Conservation (phyloP, 1,284 basidiomycete genomes). For the Hypsizygus ulmarius region DNA sequence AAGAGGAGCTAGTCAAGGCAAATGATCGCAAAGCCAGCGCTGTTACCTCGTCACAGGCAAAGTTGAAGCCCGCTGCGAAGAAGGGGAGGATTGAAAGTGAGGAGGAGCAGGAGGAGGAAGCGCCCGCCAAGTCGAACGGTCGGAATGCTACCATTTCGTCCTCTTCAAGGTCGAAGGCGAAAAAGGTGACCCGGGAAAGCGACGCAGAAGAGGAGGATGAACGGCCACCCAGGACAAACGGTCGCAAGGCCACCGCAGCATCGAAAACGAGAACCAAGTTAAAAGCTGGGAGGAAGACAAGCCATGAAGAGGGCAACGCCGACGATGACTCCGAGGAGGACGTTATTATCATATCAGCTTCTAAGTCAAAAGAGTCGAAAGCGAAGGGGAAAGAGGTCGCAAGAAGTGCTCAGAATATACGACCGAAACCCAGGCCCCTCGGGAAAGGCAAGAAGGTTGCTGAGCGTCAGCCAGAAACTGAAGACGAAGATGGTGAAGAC, state of each 20-base stretch:
- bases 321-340: constrained; percentile 5
- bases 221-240: not conserved
- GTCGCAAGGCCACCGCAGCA: not conserved
- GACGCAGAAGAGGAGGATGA: not conserved
- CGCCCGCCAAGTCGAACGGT: not conserved
- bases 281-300: constrained; percentile 6
- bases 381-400: constrained; percentile 8
- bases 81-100: not conserved
- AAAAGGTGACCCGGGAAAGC: not conserved
- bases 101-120: constrained; percentile 8
- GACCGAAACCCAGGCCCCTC: constrained; percentile 5
- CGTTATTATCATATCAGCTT: not conserved
- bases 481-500: not conserved
- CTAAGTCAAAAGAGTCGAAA: constrained; percentile 8
- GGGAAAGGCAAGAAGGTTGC: constrained; percentile 7
- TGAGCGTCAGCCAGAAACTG: constrained; percentile 1
- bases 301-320: constrained; percentile 2
- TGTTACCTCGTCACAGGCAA: not conserved
- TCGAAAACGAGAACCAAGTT: constrained; percentile 6
- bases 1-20: not conserved
- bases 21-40: too few relatives aligned
- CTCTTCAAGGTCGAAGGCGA: constrained; percentile 3
- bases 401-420: not conserved
- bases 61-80: not conserved
- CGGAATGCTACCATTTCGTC: not conserved